phyloP scores from a whole-genome alignment of 805 yeast species.

The Saturnispora galanensis region DNA sequence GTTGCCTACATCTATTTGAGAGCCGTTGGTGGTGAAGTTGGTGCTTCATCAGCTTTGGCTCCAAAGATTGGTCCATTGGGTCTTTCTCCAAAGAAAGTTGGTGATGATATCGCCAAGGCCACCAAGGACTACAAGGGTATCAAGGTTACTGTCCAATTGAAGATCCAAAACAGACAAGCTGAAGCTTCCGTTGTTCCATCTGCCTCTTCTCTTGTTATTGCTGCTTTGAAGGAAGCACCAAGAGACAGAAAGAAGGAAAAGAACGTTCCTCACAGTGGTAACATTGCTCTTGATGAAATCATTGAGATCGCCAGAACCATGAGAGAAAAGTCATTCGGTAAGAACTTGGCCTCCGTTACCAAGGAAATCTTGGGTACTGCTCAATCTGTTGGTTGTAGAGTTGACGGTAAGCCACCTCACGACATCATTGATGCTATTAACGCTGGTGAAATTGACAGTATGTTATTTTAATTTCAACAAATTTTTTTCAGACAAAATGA shows the following conservation, averaged over 20 bases:
- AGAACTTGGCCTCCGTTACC: slow-evolving; percentile 90
- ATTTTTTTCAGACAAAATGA: neutral
- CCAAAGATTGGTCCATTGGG: slow-evolving; percentile 99
- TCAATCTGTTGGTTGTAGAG: slow-evolving; percentile 99
- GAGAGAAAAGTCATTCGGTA: slow-evolving; percentile 97
- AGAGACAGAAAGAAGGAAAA: slow-evolving; percentile 99
- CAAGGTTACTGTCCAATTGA: slow-evolving; percentile 96
- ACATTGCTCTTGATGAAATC: slow-evolving; percentile 94
- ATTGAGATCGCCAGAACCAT: slow-evolving; percentile 94
- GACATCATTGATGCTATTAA: slow-evolving; percentile 97
- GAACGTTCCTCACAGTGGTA: slow-evolving; percentile 99
- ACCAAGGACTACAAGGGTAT: slow-evolving; percentile 98
- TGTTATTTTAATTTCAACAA: slow-evolving; percentile 16
- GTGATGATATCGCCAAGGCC: slow-evolving; percentile 99
- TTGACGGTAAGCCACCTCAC: slow-evolving; percentile 98
- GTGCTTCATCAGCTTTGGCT: slow-evolving; percentile 98
- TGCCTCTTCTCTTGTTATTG: slow-evolving; percentile 97
- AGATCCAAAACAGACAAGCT: slow-evolving; percentile 99
- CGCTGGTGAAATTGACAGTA: slow-evolving; percentile 90
- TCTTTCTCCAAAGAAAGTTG: slow-evolving; percentile 99
- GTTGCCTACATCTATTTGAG: slow-evolving; percentile 97
- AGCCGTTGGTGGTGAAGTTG: slow-evolving; percentile 99
- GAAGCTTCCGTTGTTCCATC: slow-evolving; percentile 97
- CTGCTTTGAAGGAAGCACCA: slow-evolving; percentile 99
- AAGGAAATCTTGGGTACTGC: slow-evolving; percentile 99